Conservation (phyloP, 202 grass and related monocot species). For the Schoenoplectus tabernaemontani region DNA sequence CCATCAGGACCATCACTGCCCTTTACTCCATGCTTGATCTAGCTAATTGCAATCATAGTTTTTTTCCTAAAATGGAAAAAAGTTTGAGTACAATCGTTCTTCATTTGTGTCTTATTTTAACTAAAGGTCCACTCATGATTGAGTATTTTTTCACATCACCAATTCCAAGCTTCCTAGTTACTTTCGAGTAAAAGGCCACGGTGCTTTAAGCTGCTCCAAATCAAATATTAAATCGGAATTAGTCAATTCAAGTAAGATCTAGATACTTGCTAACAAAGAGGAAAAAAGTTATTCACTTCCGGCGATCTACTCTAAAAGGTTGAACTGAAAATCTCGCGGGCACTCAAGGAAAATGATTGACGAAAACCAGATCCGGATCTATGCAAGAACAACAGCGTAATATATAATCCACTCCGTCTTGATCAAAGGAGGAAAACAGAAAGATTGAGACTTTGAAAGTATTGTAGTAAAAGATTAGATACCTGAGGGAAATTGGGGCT, state of each 20-base stretch:
- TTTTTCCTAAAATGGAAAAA: neutral
- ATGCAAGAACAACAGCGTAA: neutral
- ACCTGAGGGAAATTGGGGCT: constrained; percentile 57
- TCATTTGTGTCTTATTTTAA: neutral
- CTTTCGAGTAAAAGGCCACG: neutral
- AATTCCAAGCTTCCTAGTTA: neutral
- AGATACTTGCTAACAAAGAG: neutral
- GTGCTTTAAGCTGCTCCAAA: neutral
- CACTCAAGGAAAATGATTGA: neutral
- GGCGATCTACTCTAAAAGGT: neutral
- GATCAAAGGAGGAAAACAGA: constrained; percentile 16
- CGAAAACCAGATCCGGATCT: constrained; percentile 34
- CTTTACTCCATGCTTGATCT: neutral
- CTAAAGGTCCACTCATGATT: neutral
- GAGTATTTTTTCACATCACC: neutral
- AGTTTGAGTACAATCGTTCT: neutral
- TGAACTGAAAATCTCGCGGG: neutral
- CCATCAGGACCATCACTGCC: neutral
- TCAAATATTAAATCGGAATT: neutral
- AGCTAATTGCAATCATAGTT: neutral
- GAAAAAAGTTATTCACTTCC: neutral
- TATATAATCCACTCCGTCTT: neutral
- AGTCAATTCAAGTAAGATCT: neutral
- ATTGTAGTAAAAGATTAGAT: neutral
- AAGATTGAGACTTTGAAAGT: neutral